A percentile compares a stretch with the other conserved stretches of the same genome.
These are phyloP conservation scores for Pyropia yezoensis DNA, from an alignment of 23 red algal genomes.

Conservation along the genomic window DNA sequence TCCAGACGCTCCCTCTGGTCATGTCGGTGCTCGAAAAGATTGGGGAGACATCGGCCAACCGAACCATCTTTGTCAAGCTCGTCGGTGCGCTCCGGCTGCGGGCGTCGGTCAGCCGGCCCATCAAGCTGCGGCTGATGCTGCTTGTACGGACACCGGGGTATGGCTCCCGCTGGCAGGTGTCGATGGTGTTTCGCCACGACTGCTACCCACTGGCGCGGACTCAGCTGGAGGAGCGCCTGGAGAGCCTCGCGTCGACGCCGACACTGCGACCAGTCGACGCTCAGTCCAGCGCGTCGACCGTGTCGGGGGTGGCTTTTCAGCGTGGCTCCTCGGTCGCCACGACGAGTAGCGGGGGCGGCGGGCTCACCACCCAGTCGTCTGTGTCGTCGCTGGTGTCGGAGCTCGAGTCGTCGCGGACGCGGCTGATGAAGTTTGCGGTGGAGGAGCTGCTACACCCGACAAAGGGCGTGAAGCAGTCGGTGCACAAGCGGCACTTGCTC, in stretches of 20 bases:
- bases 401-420: too few relatives aligned
- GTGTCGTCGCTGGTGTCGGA: too few relatives aligned
- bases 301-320: too few relatives aligned
- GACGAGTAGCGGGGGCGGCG: too few relatives aligned
- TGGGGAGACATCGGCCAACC: constrained; percentile 22
- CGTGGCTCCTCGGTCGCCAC: too few relatives aligned
- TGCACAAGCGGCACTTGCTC: constrained; percentile 17
- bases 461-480: constrained; percentile 34
- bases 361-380: too few relatives aligned
- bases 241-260: too few relatives aligned
- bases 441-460: constrained; percentile 22
- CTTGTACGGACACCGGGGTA: constrained; percentile 38
- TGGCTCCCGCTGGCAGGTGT: constrained; percentile 35
- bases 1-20: constrained; percentile 48
- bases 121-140: constrained; percentile 57
- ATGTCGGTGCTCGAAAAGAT: constrained; percentile 40
- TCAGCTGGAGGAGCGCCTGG: too few relatives aligned
- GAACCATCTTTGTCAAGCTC: constrained; percentile 21
- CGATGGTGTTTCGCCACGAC: constrained; percentile 38
- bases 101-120: constrained; percentile 35
- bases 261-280: too few relatives aligned
- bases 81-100: constrained; percentile 37
- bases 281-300: too few relatives aligned
- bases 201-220: constrained; percentile 21
- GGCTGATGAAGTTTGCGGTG: constrained; percentile 14